Percentiles rank a stretch among this genome's conserved stretches.
phyloP scores from a whole-genome alignment of 2,329 filamentous ascomycete genomes.

The Epichloe baconii region DNA sequence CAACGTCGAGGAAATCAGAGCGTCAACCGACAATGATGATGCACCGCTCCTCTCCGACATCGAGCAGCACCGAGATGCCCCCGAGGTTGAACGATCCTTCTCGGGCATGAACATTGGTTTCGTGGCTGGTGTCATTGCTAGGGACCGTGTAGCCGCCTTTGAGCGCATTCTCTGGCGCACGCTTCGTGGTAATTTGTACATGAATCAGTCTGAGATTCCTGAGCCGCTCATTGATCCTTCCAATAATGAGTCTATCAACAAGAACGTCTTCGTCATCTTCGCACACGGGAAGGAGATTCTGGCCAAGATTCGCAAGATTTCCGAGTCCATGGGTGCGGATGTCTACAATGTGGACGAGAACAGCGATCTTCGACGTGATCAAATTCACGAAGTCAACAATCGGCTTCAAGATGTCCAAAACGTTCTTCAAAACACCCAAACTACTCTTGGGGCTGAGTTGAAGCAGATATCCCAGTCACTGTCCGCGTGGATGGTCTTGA shows the following conservation, averaged over 20 bases:
- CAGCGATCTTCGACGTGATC: conserved; percentile 84
- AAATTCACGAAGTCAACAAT: conserved; percentile 95
- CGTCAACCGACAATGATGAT: conserved; percentile 81
- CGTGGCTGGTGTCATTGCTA: conserved; percentile 86
- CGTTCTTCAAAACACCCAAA: conserved; percentile 89
- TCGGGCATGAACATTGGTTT: conserved; percentile 99
- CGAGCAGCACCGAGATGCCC: conserved; percentile 62
- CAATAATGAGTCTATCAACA: conserved; percentile 83
- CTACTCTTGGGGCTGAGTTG: conserved; percentile 83
- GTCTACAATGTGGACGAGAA: conserved; percentile 97
- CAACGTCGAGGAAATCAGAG: conserved; percentile 90
- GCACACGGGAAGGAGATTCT: conserved; percentile 97
- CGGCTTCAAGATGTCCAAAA: conserved; percentile 82
- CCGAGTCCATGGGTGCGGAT: conserved; percentile 89
- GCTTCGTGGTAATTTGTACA: conserved; percentile 93
- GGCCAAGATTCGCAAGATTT: conserved; percentile 97
- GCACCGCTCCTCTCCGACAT: conserved; percentile 87
- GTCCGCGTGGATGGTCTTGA: conserved; percentile 92
- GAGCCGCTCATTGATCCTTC: conserved; percentile 84
- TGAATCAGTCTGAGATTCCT: conserved; percentile 98
- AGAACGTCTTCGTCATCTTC: conserved; percentile 99
- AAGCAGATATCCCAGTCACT: conserved; percentile 86
- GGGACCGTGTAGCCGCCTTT: conserved; percentile 87
- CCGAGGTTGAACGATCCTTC: conserved; percentile 72
- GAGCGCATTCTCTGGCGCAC: conserved; percentile 97